Percentiles rank a stretch among this genome's conserved stretches.
phyloP scores from a whole-genome alignment of 345 rosid species.

The Camelina sativa region DNA sequence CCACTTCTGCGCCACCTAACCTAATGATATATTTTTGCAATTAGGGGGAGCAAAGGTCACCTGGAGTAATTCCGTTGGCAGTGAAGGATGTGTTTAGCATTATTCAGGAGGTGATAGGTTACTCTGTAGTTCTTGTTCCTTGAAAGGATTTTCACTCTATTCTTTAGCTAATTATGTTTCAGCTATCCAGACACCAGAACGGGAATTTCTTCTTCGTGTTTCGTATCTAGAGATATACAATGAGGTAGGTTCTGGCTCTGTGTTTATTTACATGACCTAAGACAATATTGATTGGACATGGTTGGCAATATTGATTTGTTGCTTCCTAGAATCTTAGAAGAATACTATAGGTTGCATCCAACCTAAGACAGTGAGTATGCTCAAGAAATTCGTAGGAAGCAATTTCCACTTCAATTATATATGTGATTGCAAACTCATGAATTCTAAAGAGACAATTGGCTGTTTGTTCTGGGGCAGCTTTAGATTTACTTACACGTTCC shows the following conservation, averaged over 20 bases:
- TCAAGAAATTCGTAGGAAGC: too few relatives aligned
- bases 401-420: conserved; percentile 7
- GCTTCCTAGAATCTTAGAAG: conserved; percentile 27
- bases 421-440: conserved; percentile 4
- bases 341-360: conserved; percentile 13
- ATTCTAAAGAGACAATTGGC: conserved; percentile 18
- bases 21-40: conserved; percentile 25
- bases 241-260: conserved; percentile 56
- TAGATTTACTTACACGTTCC: conserved; percentile 12
- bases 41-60: conserved; percentile 98
- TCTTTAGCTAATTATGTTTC: conserved; percentile 46
- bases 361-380: conserved; percentile 15
- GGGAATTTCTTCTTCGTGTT: conserved; percentile 96
- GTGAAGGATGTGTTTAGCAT: conserved; percentile 94
- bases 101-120: conserved; percentile 83
- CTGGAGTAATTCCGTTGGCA: conserved; percentile 90
- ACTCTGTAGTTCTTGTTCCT: conserved; percentile 28
- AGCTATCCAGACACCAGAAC: conserved; percentile 75
- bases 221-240: conserved; percentile 97
- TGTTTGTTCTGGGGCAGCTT: conserved; percentile 5
- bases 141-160: conserved; percentile 1
- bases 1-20: conserved; percentile 19
- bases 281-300: too few relatives aligned
- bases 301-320: conserved; percentile 14
- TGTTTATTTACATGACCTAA: conserved; percentile 12